Base-by-base conservation (phyloP, 768 basidiomycete genomes). In the Cystofilobasidium capitatum region DNA sequence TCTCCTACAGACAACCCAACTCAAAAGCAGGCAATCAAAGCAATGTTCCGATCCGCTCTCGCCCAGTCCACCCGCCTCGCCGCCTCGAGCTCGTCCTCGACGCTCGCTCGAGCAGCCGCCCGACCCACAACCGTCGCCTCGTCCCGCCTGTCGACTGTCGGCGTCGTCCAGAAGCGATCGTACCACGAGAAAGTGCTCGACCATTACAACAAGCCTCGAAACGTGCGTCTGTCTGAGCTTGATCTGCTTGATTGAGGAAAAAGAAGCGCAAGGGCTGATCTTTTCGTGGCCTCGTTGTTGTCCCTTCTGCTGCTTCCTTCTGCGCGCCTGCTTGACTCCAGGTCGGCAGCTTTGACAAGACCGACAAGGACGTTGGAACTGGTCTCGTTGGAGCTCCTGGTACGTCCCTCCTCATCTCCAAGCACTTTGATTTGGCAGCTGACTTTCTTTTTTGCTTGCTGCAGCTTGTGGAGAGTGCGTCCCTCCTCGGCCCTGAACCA, bases 331-430 rank as follows among this genome's bases (percentile, higher is more conserved):
- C 81, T 72, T 83, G 83, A 83, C 7, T 29, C 47, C 72, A 99
- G 94, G 94, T 99, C 35, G 96, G 96, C 70, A 94, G 91, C 64
- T 84, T 99, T 72, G 88, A 90, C 73, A 98, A 98, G 80, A 83
- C 81, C 72, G 93, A 97, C 77, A 69, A 82, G 26, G 86, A 96
- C 77, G 94, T 99, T 62, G 96, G 96, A 33, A 97, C 93, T 51
- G 96, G 96, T 37, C 88, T 99, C 59, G 96, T 99, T 47, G 96
- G 96, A 57, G 93, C 92, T 63, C 92, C 92, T 79, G 91, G 90
- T 91, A 80, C 73, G 89, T 84, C 29, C n/a, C 14, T n/a, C 45
- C n/a, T n/a, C n/a, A n/a, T n/a, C 62, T 62, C 29, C 58, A 49
- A 10, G 22, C 35, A 20, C 35, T 8, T 36, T 58, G 1, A 1